Evolutionary conservation across 352 stramenopile species (phyloP).

Genomic region (Phytophthora lateralis): DNA sequence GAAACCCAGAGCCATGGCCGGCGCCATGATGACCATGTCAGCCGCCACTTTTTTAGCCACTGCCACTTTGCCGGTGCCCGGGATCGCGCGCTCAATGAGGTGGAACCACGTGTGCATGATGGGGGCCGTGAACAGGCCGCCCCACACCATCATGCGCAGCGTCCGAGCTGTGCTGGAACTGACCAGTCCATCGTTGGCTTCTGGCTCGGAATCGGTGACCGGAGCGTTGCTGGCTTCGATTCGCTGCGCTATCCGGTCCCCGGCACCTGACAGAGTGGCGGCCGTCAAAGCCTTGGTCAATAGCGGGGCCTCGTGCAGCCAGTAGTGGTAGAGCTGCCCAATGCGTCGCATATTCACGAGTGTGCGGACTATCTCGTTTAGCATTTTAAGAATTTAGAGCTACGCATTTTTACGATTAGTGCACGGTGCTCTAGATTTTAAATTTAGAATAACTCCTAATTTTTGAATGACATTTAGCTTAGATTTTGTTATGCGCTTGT

Average conservation of each 20-base stretch:
- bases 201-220: background rate
- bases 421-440: no score
- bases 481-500: no score
- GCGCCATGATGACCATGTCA: constrained; percentile 53
- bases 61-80: constrained; percentile 26
- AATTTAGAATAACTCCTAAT: no score
- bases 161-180: constrained; percentile 48
- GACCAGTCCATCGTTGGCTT: constrained; percentile 12
- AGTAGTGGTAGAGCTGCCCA: constrained; percentile 44
- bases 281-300: constrained; percentile 61
- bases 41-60: constrained; percentile 49
- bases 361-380: background rate
- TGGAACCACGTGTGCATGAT: constrained; percentile 92
- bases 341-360: constrained; percentile 31
- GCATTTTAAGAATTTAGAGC: no score
- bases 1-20: constrained; percentile 45
- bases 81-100: constrained; percentile 67
- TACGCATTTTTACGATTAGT: no score
- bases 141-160: constrained; percentile 86
- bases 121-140: constrained; percentile 83
- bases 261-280: constrained; percentile 46
- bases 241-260: constrained; percentile 54
- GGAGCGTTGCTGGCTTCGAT: constrained; percentile 26
- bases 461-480: no score
- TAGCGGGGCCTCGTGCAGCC: constrained; percentile 53